Evolutionary conservation across 169 alveolate species (phyloP).

Genomic region (Perkinsus olseni): DNA sequence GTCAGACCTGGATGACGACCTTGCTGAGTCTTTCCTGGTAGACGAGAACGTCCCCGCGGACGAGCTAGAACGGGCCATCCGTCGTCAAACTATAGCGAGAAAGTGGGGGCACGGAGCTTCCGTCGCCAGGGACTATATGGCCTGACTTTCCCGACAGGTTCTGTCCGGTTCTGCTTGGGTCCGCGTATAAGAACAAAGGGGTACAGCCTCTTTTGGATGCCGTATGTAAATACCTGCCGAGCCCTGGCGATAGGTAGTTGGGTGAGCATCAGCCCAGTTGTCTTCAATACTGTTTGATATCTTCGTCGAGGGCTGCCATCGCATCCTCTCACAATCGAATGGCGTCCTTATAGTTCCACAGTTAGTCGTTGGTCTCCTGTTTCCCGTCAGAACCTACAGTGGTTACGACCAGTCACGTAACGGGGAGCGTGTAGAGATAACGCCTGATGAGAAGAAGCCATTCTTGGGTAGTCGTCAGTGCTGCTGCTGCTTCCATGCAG

Average conservation of each 20-base stretch:
- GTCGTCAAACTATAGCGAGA: slow-evolving; percentile 47
- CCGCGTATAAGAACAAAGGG: slow-evolving; percentile 89
- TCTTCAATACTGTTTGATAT: no score
- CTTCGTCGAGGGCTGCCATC: no score
- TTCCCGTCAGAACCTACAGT: neutral
- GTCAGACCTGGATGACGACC: slow-evolving; percentile 84
- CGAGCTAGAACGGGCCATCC: slow-evolving; percentile 27
- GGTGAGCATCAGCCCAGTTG: no score
- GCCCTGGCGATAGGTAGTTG: slow-evolving; percentile 62
- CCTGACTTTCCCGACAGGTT: no score
- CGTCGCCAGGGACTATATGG: no score
- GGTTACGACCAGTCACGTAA: neutral
- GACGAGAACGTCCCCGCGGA: slow-evolving; percentile 3
- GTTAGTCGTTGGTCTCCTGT: no score
- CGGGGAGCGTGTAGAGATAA: slow-evolving; percentile 27
- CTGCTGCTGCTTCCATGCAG: no score
- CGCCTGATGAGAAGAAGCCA: slow-evolving; percentile 59
- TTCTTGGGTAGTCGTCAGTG: slow-evolving; percentile 82
- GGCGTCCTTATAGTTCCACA: no score
- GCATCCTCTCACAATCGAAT: no score
- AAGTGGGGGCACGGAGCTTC: slow-evolving; percentile 28
- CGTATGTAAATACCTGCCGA: slow-evolving; percentile 80
- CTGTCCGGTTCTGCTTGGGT: slow-evolving; percentile 86
- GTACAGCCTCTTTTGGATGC: slow-evolving; percentile 83
- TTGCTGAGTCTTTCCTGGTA: slow-evolving; percentile 61